Evolutionary conservation across 2,329 filamentous ascomycete genomes (phyloP).

Genomic region (Metarhizium anisopliae): DNA sequence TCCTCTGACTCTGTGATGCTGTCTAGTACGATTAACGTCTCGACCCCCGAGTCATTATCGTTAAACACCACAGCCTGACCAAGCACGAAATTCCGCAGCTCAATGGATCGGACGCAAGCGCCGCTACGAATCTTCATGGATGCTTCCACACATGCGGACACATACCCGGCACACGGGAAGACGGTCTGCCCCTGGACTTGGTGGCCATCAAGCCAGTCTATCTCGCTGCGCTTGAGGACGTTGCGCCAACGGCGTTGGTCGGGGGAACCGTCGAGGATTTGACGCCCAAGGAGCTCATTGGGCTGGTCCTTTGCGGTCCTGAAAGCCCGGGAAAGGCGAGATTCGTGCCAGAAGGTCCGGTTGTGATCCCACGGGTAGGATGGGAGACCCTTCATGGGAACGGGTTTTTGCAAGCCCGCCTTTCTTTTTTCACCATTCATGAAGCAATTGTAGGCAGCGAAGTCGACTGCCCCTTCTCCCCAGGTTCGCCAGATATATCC

Average conservation of each 20-base stretch:
- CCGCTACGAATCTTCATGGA: not conserved
- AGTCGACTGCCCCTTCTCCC: not conserved
- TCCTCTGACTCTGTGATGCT: not conserved
- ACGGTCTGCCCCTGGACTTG: slow-evolving; percentile 15
- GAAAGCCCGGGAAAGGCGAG: slow-evolving; percentile 15
- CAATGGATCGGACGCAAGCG: not conserved
- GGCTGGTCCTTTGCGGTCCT: slow-evolving; percentile 10
- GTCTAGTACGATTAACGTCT: not conserved
- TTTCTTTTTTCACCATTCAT: not conserved
- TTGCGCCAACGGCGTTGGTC: slow-evolving; percentile 12
- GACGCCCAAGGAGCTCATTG: slow-evolving; percentile 16
- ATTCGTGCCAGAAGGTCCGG: slow-evolving; percentile 13
- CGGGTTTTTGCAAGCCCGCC: not conserved
- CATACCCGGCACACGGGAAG: slow-evolving; percentile 28
- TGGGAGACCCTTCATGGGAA: not conserved
- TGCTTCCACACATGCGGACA: slow-evolving; percentile 20
- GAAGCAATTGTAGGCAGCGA: not conserved
- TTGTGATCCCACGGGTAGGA: not conserved
- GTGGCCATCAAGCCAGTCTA: slow-evolving; percentile 23
- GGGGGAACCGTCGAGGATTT: not conserved
- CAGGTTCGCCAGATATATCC: not conserved
- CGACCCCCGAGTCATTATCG: not conserved
- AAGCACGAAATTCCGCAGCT: not conserved
- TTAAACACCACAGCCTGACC: not conserved
- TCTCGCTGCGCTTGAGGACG: slow-evolving; percentile 10